Percentiles rank a stretch among this genome's conserved stretches.
Evolutionary conservation across 352 stramenopile species (phyloP).

Genomic region (Phytophthora lateralis): DNA sequence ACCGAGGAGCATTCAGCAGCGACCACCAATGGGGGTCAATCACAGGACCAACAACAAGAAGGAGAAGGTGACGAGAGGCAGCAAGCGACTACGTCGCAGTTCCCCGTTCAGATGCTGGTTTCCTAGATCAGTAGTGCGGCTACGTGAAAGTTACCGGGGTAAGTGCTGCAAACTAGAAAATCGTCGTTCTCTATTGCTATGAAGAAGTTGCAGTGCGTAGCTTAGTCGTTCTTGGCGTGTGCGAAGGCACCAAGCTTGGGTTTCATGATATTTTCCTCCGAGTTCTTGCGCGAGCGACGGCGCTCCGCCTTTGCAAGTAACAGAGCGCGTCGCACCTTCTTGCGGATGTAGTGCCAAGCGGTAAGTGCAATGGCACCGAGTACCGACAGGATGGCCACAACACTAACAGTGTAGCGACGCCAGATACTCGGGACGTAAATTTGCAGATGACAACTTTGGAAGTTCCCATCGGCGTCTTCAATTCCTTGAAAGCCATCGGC

Average conservation of each 20-base stretch:
- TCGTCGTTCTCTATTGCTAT: conserved; percentile 23
- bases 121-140: conserved; percentile 43
- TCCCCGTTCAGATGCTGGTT: conserved; percentile 74
- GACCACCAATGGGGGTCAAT: conserved; percentile 5
- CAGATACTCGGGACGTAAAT: conserved; percentile 93
- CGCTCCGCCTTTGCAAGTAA: conserved; percentile 93
- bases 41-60: conserved; percentile 16
- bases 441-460: conserved; percentile 94
- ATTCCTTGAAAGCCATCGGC: conserved; percentile 94
- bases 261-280: conserved; percentile 51
- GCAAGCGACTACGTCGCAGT: conserved; percentile 41
- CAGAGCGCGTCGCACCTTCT: conserved; percentile 73
- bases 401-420: conserved; percentile 81
- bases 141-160: conserved; percentile 12
- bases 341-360: conserved; percentile 87
- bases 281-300: conserved; percentile 80
- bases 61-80: conserved; percentile 21
- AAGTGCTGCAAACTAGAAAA: conserved; percentile 26
- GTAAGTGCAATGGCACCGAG: conserved; percentile 69
- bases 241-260: conserved; percentile 59
- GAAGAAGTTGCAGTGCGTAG: background rate
- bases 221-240: conserved; percentile 67
- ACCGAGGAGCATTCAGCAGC: conserved; percentile 11
- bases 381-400: conserved; percentile 78
- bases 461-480: conserved; percentile 87